phyloP scores from a whole-genome alignment of 2,329 filamentous ascomycete genomes.

The Aspergillus pseudonomiae region DNA sequence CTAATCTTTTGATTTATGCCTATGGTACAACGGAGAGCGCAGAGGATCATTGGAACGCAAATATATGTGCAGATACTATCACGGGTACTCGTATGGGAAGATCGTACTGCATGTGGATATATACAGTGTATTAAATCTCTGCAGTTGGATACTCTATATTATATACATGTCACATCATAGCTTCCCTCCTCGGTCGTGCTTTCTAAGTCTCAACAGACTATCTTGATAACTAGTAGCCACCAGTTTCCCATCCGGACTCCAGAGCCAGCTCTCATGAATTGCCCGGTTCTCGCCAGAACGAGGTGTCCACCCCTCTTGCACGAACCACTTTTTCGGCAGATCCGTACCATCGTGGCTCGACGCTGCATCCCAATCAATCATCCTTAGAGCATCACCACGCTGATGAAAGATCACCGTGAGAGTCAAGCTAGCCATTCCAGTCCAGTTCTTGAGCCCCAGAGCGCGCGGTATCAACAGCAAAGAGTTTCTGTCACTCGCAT shows the following conservation, averaged over 20 bases:
- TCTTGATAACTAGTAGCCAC: slow-evolving; percentile 55
- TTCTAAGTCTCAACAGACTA: slow-evolving; percentile 46
- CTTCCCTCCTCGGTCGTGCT: slow-evolving; percentile 20
- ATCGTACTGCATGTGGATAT: not conserved
- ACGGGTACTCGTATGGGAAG: not conserved
- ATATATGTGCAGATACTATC: not conserved
- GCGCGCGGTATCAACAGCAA: slow-evolving; percentile 56
- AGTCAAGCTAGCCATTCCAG: slow-evolving; percentile 51
- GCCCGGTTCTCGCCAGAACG: slow-evolving; percentile 49
- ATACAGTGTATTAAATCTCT: not conserved
- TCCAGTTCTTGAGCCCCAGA: slow-evolving; percentile 45
- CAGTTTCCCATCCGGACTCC: slow-evolving; percentile 47
- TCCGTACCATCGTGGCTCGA: slow-evolving; percentile 16
- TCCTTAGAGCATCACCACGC: slow-evolving; percentile 42
- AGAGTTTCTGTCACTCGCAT: slow-evolving; percentile 60
- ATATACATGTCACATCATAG: slow-evolving; percentile 18
- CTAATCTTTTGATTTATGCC: not conserved
- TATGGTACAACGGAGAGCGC: not conserved
- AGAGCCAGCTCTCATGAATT: slow-evolving; percentile 52
- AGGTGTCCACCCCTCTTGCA: slow-evolving; percentile 53
- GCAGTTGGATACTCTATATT: not conserved
- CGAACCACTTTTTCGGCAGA: slow-evolving; percentile 48
- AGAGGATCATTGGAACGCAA: not conserved
- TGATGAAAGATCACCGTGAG: slow-evolving; percentile 55
- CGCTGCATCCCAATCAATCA: slow-evolving; percentile 41